Conservation (phyloP, 2,329 filamentous ascomycete species). For the Alternaria solani region DNA sequence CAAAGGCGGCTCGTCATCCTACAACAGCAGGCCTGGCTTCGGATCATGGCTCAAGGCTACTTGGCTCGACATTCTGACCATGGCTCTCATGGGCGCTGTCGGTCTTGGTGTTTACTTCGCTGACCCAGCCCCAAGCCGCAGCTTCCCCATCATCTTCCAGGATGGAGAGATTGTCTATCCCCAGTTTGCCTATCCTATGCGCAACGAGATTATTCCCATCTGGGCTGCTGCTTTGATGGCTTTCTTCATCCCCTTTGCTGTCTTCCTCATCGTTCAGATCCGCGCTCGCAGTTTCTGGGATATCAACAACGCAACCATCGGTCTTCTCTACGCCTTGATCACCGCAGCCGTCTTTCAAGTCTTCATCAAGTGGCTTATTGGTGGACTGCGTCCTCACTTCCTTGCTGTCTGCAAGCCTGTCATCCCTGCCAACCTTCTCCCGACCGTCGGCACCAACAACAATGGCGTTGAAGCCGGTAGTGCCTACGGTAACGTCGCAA, state of each 20-base stretch:
- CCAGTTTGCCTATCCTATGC: constrained; percentile 73
- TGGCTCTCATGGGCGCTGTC: constrained; percentile 70
- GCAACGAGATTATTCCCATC: constrained; percentile 68
- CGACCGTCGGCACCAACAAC: constrained; percentile 20
- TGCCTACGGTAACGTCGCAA: constrained; percentile 58
- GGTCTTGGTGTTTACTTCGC: constrained; percentile 74
- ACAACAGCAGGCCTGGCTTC: constrained; percentile 62
- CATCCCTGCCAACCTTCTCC: constrained; percentile 51
- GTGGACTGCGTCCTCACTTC: constrained; percentile 70
- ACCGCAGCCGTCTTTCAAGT: constrained; percentile 78
- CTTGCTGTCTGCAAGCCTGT: constrained; percentile 73
- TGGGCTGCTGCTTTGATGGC: constrained; percentile 74
- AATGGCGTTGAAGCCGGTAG: constrained; percentile 53
- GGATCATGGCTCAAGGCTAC: constrained; percentile 75
- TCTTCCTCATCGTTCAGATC: constrained; percentile 72
- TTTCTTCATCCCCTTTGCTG: constrained; percentile 68
- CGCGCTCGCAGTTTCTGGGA: constrained; percentile 63
- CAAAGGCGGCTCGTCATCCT: constrained; percentile 26
- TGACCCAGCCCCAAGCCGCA: constrained; percentile 71
- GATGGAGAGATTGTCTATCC: constrained; percentile 74
- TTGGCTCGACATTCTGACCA: constrained; percentile 73
- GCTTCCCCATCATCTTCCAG: constrained; percentile 71
- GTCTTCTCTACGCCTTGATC: constrained; percentile 74
- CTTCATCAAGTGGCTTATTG: constrained; percentile 78
- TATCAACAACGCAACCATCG: constrained; percentile 74